Conservation (phyloP, 306 rosid genomes). For the barrel medic (Medicago truncatula) region MtrunA17r5.0-ANR NC_053042.1:32362501-32363000, state of each 20-base stretch:
- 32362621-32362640: constrained; percentile 77
- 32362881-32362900: constrained; percentile 61
- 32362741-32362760: constrained; percentile 59
- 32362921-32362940: constrained; percentile 66
- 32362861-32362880: constrained; percentile 85
- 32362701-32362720: constrained; percentile 79
- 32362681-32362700: constrained; percentile 80
- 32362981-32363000: constrained; percentile 4
- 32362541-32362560: constrained; percentile 78
- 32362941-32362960: constrained; percentile 44
- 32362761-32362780: constrained; percentile 39
- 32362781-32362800: neutral
- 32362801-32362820: neutral
- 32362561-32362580: constrained; percentile 88
- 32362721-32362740: constrained; percentile 67
- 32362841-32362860: constrained; percentile 87
- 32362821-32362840: constrained; percentile 34
- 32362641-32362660: constrained; percentile 77
- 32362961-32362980: constrained; percentile 11
- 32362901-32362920: constrained; percentile 65
- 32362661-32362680: constrained; percentile 89
- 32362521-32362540: constrained; percentile 61
- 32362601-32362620: constrained; percentile 78
- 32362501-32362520: neutral
- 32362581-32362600: constrained; percentile 79